Evolutionary conservation across 495 filamentous ascomycete genomes (phyloP).

Genomic region (Letharia columbiana): DNA sequence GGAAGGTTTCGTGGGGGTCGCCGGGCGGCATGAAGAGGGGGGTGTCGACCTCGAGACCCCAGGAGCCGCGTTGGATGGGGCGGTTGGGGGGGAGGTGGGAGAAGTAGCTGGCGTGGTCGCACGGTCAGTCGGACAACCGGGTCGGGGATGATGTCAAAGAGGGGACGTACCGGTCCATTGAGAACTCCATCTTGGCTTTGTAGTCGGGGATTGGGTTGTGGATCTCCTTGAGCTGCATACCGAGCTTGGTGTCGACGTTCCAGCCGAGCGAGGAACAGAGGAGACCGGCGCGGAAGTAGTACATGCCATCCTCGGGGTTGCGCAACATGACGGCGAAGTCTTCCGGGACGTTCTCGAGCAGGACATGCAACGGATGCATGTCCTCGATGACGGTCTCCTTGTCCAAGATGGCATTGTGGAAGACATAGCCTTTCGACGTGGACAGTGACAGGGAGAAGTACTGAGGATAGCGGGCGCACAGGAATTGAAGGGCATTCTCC

Average conservation of each 20-base stretch:
- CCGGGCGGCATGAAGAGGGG: conserved; percentile 73
- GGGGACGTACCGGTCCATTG: conserved; percentile 63
- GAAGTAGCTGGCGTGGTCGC: conserved; percentile 53
- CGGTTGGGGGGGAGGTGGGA: conserved; percentile 63
- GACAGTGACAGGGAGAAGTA: conserved; percentile 55
- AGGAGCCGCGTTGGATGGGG: conserved; percentile 81
- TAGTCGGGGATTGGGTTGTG: conserved; percentile 77
- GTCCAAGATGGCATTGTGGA: conserved; percentile 65
- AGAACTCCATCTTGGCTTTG: conserved; percentile 82
- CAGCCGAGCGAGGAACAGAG: conserved; percentile 77
- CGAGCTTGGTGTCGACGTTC: conserved; percentile 70
- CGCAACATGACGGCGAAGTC: conserved; percentile 79
- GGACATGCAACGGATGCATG: conserved; percentile 60
- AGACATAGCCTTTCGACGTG: conserved; percentile 43
- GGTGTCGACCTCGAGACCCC: conserved; percentile 71
- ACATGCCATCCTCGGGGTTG: conserved; percentile 60
- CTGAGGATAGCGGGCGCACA: conserved; percentile 69
- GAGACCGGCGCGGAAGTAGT: conserved; percentile 69
- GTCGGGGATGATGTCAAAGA: neutral
- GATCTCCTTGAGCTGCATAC: conserved; percentile 62
- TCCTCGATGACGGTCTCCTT: conserved; percentile 53
- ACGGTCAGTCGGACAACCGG: neutral
- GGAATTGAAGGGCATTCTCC: conserved; percentile 79
- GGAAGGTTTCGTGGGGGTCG: conserved; percentile 55
- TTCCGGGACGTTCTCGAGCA: conserved; percentile 79